These are phyloP conservation scores for Botryotinia calthae DNA, from an alignment of 2,329 filamentous ascomycete species.

Conservation along the genomic window DNA sequence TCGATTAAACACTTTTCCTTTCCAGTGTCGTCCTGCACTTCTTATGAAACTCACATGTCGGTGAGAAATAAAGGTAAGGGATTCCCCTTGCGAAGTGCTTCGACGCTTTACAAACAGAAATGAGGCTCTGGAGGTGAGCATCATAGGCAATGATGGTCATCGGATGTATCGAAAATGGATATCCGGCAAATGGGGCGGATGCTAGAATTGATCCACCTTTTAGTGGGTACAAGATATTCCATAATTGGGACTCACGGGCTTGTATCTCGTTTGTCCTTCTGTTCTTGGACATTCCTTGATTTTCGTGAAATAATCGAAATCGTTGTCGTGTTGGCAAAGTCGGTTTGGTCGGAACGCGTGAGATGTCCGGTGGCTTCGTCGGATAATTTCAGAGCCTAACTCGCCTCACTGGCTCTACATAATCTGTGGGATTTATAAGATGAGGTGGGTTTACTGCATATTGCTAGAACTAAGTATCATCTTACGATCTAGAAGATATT, in stretches of 20 bases:
- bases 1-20: neutral
- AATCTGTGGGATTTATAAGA: neutral
- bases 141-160: neutral
- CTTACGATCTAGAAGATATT: neutral
- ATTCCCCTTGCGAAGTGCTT: neutral
- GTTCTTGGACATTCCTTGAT: neutral
- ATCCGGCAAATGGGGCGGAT: neutral
- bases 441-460: neutral
- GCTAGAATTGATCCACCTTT: neutral
- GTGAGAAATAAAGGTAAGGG: neutral
- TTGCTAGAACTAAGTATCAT: neutral
- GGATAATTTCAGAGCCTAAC: neutral
- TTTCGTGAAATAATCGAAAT: neutral
- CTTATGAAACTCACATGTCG: neutral
- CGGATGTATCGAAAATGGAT: neutral
- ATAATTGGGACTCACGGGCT: neutral
- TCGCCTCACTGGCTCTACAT: neutral
- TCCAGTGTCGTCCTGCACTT: neutral
- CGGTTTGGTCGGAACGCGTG: neutral
- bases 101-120: neutral
- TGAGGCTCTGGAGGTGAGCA: neutral
- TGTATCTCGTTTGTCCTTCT: neutral
- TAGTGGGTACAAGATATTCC: neutral
- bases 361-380: neutral
- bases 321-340: neutral